A percentile compares a stretch with the other conserved stretches of the same genome.
Conservation (phyloP, 176 grass and related monocot species). For the Canna indica region DNA sequence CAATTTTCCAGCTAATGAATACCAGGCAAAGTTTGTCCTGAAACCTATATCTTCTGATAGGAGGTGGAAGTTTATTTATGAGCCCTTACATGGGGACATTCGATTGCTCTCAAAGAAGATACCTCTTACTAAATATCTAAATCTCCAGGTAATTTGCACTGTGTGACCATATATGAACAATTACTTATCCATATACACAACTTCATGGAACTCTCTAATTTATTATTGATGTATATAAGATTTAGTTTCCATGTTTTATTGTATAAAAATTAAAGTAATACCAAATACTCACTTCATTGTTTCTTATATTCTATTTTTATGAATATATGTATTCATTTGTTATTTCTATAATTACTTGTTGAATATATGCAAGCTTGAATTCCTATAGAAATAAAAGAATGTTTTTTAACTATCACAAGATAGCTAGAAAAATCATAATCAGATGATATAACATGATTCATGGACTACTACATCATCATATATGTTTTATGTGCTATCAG, state of each 20-base stretch:
- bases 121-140: constrained; percentile 77
- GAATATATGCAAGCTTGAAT: too few relatives aligned
- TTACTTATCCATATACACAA: not conserved
- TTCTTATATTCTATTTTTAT: too few relatives aligned
- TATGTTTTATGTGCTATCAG: too few relatives aligned
- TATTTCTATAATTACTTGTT: too few relatives aligned
- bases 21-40: constrained; percentile 72
- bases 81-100: constrained; percentile 62
- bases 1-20: constrained; percentile 72
- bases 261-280: not conserved
- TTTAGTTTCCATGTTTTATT: not conserved
- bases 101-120: constrained; percentile 95
- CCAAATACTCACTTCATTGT: too few relatives aligned
- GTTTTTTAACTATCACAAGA: too few relatives aligned
- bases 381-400: too few relatives aligned
- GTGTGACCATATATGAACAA: not conserved
- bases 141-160: constrained; percentile 53
- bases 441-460: too few relatives aligned
- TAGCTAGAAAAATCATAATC: too few relatives aligned
- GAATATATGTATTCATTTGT: too few relatives aligned
- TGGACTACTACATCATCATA: too few relatives aligned
- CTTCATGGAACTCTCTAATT: not conserved
- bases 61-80: constrained; percentile 72
- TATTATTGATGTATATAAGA: not conserved
- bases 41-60: constrained; percentile 59